Conservation (phyloP, 495 filamentous ascomycete genomes). For the Antarctomyces pellizariae region DNA sequence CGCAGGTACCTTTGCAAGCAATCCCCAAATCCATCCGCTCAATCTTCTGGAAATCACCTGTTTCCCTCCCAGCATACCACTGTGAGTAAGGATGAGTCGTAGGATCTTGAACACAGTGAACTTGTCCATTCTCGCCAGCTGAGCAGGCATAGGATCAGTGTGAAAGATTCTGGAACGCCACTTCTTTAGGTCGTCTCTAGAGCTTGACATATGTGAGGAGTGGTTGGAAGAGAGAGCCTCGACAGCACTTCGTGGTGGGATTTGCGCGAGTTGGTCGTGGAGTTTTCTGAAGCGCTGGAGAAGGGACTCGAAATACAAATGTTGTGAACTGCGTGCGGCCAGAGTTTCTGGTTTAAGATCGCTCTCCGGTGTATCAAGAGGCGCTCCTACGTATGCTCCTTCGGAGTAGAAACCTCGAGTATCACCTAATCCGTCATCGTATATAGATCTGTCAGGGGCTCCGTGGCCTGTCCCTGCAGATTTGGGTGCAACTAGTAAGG, state of each 20-base stretch:
- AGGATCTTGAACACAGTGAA: constrained; percentile 32
- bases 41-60: constrained; percentile 25
- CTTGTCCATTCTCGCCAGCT: constrained; percentile 45
- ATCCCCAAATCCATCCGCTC: constrained; percentile 36
- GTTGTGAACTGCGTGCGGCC: constrained; percentile 22
- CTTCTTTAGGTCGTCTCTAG: constrained; percentile 18
- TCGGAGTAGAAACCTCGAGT: constrained; percentile 39
- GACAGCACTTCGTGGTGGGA: constrained; percentile 26
- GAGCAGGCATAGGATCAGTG: constrained; percentile 38
- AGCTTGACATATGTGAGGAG: constrained; percentile 27
- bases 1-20: constrained; percentile 33
- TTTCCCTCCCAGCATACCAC: constrained; percentile 19
- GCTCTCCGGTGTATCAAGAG: constrained; percentile 12
- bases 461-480: constrained; percentile 9
- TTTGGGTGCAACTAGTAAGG: constrained; percentile 16
- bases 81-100: constrained; percentile 27
- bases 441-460: constrained; percentile 16
- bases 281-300: constrained; percentile 32
- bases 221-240: constrained; percentile 28
- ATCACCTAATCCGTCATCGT: constrained; percentile 21
- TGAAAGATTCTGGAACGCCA: constrained; percentile 22
- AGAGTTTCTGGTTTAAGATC: constrained; percentile 8
- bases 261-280: constrained; percentile 28
- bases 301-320: constrained; percentile 38
- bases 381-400: constrained; percentile 42